phyloP scores from a whole-genome alignment of 2,329 filamentous ascomycete genomes.

The Boeremia exigua region DNA sequence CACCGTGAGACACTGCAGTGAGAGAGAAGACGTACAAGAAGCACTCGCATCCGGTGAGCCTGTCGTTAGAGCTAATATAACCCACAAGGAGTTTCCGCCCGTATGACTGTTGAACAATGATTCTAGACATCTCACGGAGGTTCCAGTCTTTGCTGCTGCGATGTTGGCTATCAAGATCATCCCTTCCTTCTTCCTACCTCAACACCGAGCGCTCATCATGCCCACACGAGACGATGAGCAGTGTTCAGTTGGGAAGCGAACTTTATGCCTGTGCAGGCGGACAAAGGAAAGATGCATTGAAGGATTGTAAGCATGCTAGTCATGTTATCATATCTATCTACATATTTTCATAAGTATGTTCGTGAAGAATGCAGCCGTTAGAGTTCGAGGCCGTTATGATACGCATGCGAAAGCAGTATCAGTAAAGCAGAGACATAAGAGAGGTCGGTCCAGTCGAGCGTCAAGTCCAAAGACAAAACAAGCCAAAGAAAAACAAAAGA shows the following conservation, averaged over 20 bases:
- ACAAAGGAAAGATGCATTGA: conserved; percentile 29
- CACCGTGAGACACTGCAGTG: too few relatives aligned
- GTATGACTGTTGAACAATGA: too few relatives aligned
- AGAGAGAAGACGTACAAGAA: too few relatives aligned
- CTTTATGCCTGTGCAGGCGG: not conserved
- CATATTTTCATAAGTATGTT: conserved; percentile 19
- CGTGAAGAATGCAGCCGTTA: conserved; percentile 19
- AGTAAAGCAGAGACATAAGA: conserved; percentile 16
- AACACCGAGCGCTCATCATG: not conserved
- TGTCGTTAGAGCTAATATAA: too few relatives aligned
- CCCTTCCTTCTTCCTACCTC: too few relatives aligned
- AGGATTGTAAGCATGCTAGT: conserved; percentile 31
- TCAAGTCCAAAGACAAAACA: conserved; percentile 16
- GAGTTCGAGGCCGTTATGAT: conserved; percentile 2
- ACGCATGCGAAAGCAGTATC: not conserved
- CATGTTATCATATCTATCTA: conserved; percentile 28
- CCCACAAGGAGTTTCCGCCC: too few relatives aligned
- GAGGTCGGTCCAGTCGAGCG: conserved; percentile 18
- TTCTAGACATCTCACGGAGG: too few relatives aligned
- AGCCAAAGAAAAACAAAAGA: conserved; percentile 7
- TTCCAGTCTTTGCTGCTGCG: too few relatives aligned
- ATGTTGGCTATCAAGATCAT: too few relatives aligned
- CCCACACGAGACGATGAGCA: not conserved
- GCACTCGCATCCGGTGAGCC: too few relatives aligned
- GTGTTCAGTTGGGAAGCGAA: not conserved